These are phyloP conservation scores for Obelidium mucronatum DNA, from an alignment of 192 early-diverging fungal genomes.

Conservation along the genomic window DNA sequence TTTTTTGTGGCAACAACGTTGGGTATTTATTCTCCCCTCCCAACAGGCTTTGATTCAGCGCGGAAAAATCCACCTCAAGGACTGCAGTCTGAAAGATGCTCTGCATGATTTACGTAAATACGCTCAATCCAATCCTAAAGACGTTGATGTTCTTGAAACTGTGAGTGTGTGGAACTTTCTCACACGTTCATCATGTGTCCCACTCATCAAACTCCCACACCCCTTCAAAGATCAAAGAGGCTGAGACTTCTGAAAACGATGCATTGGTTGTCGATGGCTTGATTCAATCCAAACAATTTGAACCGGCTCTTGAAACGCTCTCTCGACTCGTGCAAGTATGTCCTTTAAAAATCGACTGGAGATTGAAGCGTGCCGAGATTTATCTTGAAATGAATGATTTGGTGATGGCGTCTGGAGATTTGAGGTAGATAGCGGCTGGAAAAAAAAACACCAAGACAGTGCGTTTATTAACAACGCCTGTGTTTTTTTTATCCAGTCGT, in stretches of 20 bases:
- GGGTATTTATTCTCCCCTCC: not conserved
- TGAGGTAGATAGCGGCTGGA: conserved; percentile 55
- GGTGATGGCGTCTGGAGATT: conserved; percentile 87
- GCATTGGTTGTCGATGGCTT: conserved; percentile 47
- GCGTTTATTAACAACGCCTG: no score
- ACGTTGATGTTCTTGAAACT: conserved; percentile 41
- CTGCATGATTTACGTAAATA: conserved; percentile 58
- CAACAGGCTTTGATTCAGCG: conserved; percentile 36
- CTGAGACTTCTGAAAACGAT: conserved; percentile 37
- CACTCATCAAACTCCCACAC: conserved; percentile 32
- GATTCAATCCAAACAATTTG: conserved; percentile 61
- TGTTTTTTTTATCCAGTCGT: no score
- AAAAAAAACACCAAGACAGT: not conserved
- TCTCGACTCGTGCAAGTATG: conserved; percentile 26
- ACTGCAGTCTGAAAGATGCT: conserved; percentile 34
- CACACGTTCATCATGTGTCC: conserved; percentile 13
- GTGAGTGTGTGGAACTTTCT: not conserved
- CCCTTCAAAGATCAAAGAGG: conserved; percentile 35
- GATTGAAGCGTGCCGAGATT: conserved; percentile 75
- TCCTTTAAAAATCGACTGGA: conserved; percentile 51
- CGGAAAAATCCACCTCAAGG: conserved; percentile 30
- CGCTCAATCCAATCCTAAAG: conserved; percentile 47
- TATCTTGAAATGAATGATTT: conserved; percentile 75
- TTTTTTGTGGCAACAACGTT: not conserved
- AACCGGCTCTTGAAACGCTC: conserved; percentile 52